A percentile compares a stretch with the other conserved stretches of the same genome.
These are phyloP conservation scores for Kwoniella shivajii DNA, from an alignment of 1,284 basidiomycete species.

Conservation along the genomic window DNA sequence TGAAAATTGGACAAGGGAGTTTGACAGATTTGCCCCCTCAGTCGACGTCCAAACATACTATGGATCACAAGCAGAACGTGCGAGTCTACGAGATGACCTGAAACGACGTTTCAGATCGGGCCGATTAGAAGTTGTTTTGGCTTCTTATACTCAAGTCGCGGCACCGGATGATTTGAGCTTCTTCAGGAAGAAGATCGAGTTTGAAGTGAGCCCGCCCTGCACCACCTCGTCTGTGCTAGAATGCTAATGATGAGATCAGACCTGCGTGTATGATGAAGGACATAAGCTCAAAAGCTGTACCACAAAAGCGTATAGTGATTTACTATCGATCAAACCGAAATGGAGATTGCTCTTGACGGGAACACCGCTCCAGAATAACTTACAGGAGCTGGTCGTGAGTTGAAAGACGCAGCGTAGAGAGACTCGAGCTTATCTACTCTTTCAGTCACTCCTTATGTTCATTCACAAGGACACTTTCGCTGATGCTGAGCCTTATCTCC, in stretches of 20 bases:
- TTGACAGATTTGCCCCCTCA: constrained; percentile 80
- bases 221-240: not conserved
- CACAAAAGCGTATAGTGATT: constrained; percentile 87
- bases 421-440: too few species aligned
- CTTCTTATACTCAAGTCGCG: constrained; percentile 93
- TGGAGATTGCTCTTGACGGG: constrained; percentile 95
- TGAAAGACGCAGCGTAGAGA: too few species aligned
- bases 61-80: constrained; percentile 86
- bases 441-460: constrained; percentile 97
- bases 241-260: constrained; percentile 57
- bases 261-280: constrained; percentile 91
- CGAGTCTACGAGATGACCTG: constrained; percentile 69
- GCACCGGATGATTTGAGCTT: constrained; percentile 86
- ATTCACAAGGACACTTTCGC: constrained; percentile 90
- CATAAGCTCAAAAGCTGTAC: constrained; percentile 96
- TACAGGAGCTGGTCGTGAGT: constrained; percentile 88
- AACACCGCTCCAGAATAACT: constrained; percentile 80
- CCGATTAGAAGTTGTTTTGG: constrained; percentile 90
- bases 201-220: constrained; percentile 66
- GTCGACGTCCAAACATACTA: constrained; percentile 93
- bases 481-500: constrained; percentile 71
- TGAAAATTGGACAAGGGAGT: constrained; percentile 98
- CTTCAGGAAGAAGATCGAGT: constrained; percentile 79
- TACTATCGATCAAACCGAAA: constrained; percentile 79
- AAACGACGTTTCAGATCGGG: constrained; percentile 61